Base-by-base conservation (phyloP, 176 grass and related monocot species). In the Paspalum vaginatum region DNA sequence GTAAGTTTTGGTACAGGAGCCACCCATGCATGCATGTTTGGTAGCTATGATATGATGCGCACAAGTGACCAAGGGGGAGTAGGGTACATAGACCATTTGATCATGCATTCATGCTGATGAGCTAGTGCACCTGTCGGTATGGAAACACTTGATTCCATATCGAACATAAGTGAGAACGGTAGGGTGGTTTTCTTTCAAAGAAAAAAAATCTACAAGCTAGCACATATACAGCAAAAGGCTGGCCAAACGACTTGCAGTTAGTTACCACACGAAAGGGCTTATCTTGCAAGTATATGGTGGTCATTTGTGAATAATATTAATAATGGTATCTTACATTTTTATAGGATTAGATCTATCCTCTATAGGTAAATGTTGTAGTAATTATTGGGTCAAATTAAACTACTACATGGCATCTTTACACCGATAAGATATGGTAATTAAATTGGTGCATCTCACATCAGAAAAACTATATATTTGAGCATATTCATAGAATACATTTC, bases 81-180 rank as follows among this genome's bases (percentile, higher is more conserved):
- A n/a, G 87, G 65, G 76, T 85, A 69, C 62, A 85, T 69, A 85
- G 47, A 59, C 76, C 77, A 41, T 74, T 74, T 70, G 77, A 75
- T 89, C 82, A 76, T 41, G 69, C 54, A 73, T 85, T 89, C 81
- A 70, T 63, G 69, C 38, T 69, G 53, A 75, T 76, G 68, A 70
- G 81, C 87, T 68, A 88, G 87, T 26, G 70, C 81, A 81, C 55
- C 39, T 16, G 55, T 18, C 37, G 68, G 62, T 80, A 80, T 14
- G 76, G 58, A 80, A 83, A 82, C 63, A 50, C 38, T 53, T 85
- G 18, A 69, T 61, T 53, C 47, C 72, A 37, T 68, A 75, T 75
- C 24, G 42, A 81, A 74, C 76, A 63, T 44, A 85, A 63, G 46
- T 81, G 70, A 69, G 39, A 85, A 39, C 27, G 56, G 79, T 15